Evolutionary conservation across 1,284 basidiomycete species (phyloP).

Genomic region (Austroboletus sp.): DNA sequence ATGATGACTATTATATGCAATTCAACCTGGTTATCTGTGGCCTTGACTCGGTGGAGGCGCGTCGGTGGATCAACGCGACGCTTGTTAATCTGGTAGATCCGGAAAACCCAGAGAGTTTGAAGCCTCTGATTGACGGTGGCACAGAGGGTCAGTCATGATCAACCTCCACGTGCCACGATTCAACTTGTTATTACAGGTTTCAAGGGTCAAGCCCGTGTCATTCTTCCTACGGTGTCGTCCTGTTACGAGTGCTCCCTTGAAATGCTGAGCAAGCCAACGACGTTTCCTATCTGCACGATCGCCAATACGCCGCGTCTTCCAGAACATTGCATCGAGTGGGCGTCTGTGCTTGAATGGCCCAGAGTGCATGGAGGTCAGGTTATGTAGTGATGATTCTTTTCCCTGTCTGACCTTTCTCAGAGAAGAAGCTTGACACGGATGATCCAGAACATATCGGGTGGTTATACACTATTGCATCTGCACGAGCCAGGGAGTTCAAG

Average conservation of each 20-base stretch:
- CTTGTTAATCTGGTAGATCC: conserved; percentile 90
- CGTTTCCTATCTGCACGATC: conserved; percentile 98
- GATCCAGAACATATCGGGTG: conserved; percentile 95
- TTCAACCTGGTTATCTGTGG: conserved; percentile 97
- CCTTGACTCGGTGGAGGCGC: conserved; percentile 93
- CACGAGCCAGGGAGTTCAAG: conserved; percentile 85
- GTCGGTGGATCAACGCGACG: conserved; percentile 98
- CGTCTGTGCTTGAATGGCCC: conserved; percentile 98
- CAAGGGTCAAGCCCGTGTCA: conserved; percentile 96
- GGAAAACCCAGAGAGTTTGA: conserved; percentile 86
- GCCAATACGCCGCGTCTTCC: conserved; percentile 97
- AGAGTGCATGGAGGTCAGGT: conserved; percentile 73
- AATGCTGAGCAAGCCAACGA: conserved; percentile 95
- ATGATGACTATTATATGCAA: conserved; percentile 90
- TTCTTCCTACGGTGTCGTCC: conserved; percentile 89
- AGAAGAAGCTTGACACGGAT: conserved; percentile 92
- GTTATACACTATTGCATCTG: conserved; percentile 76
- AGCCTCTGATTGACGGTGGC: conserved; percentile 98
- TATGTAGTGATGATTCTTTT: not conserved
- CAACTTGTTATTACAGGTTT: conserved; percentile 57
- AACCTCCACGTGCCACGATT: not conserved
- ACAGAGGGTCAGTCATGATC: conserved; percentile 71
- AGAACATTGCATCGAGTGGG: conserved; percentile 99
- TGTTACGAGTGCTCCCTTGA: conserved; percentile 99
- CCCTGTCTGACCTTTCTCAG: conserved; percentile 37